A percentile compares a stretch with the other conserved stretches of the same genome.
Conservation (phyloP, 164 flowering plant species). For the Echeveria elegans region DNA sequence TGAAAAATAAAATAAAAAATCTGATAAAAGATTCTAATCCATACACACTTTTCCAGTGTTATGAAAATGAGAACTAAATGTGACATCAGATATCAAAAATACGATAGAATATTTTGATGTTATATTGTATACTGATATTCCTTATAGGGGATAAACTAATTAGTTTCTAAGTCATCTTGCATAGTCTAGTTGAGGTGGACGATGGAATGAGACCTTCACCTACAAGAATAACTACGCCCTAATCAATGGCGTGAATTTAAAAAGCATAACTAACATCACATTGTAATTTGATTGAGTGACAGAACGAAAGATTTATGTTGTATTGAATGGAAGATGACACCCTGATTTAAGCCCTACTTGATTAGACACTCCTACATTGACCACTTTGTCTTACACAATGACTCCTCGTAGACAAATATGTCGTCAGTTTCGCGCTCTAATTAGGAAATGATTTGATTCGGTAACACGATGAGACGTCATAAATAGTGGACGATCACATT, state of each 20-base stretch:
- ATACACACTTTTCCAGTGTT: no score
- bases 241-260: neutral
- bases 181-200: neutral
- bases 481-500: neutral
- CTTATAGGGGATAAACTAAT: neutral
- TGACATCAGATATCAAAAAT: no score
- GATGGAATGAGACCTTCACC: neutral
- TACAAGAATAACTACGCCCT: conserved; percentile 1
- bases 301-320: neutral
- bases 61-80: no score
- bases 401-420: no score
- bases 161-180: neutral
- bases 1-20: no score
- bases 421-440: no score
- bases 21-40: no score
- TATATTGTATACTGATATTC: neutral
- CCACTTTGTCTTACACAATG: neutral
- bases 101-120: neutral
- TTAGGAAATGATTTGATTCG: no score
- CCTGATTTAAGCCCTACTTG: neutral
- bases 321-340: neutral
- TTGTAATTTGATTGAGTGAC: neutral
- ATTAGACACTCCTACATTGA: neutral
- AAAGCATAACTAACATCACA: neutral
- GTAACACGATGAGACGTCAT: neutral